Evolutionary conservation across 1,139 yeast genomes (phyloP), one percentile per base, ranked within the genome.

Genomic region (Kurtzmaniella quercitrusa): DNA sequence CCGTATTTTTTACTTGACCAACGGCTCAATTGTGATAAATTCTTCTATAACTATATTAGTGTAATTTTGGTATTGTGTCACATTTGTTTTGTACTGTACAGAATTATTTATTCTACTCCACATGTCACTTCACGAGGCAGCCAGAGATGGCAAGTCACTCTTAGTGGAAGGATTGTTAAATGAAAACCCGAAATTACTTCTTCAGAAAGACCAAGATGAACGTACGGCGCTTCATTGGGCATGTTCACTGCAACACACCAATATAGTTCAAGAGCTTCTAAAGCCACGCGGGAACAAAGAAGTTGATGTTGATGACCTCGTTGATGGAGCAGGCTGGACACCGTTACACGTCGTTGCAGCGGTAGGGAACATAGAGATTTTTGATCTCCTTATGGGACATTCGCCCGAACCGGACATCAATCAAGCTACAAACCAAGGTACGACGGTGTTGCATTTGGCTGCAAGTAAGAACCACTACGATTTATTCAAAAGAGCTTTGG

Each of bases 221-320:
- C 74, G 98, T 48, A 82, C 87, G 2, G 86, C 96, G 3, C 65
- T 91, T 40, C 95, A 88, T 57, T 91, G 97, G 97, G 96, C 97
- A 0, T 79, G 84, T 32, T 80, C 95, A 1, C 71, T 73, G 51
- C 78, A 81, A 43, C 74, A 82, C 47, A 53, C 62, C 9, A 81
- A 77, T 26, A 67, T 85, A 21, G 82, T 80, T 1, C 61, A 76
- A 34, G 59, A 68, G 36, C 63, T 86, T 12, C 59, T 84, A 20
- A 63, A 72, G 32, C 73, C 76, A 3, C 41, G 49, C 17, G 41
- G 48, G 14, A 45, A 52, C 16, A 53, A 56, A 35, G 66, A 66
- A 15, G 55, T 76, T 26, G 94, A 88, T 50, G 59, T 88, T 12
- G 93, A 88, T 57, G 86, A 83, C 3, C 59, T 71, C 53, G 63